phyloP scores from a whole-genome alignment of 176 grass and related monocot species.

The Hordeum vulgare region DNA sequence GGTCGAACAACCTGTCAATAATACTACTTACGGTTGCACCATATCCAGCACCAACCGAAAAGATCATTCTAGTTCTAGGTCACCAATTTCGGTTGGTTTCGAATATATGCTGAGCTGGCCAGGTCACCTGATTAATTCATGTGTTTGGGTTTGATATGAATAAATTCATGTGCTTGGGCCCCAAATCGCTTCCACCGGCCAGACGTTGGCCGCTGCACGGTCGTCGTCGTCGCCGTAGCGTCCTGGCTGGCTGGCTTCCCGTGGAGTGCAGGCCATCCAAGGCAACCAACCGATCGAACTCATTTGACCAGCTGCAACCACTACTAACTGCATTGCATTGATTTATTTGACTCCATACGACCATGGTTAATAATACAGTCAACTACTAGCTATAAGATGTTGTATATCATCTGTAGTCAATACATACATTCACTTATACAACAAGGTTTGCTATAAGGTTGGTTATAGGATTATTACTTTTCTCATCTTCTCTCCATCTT shows the following conservation, averaged over 20 bases:
- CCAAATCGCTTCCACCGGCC: slow-evolving; percentile 13
- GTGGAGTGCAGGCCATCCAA: slow-evolving; percentile 25
- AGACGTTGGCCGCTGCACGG: slow-evolving; percentile 2
- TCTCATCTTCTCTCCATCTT: no score
- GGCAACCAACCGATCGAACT: background rate
- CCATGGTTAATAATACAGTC: no score
- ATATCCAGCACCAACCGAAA: background rate
- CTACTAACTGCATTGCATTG: no score
- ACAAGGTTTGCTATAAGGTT: no score
- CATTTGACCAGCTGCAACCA: background rate
- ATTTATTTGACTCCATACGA: no score
- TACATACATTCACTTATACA: no score
- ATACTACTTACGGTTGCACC: background rate
- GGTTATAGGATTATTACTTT: no score
- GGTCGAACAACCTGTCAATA: background rate
- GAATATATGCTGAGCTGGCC: slow-evolving; percentile 20
- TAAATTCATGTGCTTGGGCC: background rate
- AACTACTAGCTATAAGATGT: no score
- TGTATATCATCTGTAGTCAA: no score
- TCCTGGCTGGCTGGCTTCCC: background rate
- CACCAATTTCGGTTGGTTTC: slow-evolving; percentile 25
- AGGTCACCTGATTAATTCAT: background rate
- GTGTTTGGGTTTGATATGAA: background rate
- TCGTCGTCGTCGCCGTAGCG: slow-evolving; percentile 6
- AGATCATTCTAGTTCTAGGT: slow-evolving; percentile 6